phyloP scores from a whole-genome alignment of 2,329 filamentous ascomycete species.

The Hypoxylon rubiginosum region DNA sequence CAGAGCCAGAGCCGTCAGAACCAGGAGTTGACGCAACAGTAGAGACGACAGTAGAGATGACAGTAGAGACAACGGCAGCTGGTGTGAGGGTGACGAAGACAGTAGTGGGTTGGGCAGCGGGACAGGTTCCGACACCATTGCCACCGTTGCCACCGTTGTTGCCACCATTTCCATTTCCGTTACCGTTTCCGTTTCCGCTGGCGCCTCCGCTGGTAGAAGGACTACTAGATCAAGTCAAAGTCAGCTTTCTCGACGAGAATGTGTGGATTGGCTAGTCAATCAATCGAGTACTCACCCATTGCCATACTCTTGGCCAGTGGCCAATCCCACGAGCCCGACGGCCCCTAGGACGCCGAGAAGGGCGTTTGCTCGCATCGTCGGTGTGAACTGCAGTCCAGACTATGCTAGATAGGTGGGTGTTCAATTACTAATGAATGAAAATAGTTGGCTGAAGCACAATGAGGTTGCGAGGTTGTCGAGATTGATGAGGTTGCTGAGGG shows the following conservation, averaged over 20 bases:
- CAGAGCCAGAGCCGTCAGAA: slow-evolving; percentile 40
- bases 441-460: slow-evolving; percentile 28
- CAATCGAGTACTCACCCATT: slow-evolving; percentile 44
- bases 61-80: slow-evolving; percentile 50
- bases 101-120: slow-evolving; percentile 57
- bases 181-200: slow-evolving; percentile 29
- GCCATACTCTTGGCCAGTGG: slow-evolving; percentile 47
- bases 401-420: slow-evolving; percentile 29
- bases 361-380: slow-evolving; percentile 47
- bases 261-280: slow-evolving; percentile 10
- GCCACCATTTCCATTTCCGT: slow-evolving; percentile 13
- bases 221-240: slow-evolving; percentile 12
- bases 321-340: slow-evolving; percentile 43
- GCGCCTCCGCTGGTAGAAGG: slow-evolving; percentile 33
- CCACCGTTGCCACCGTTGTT: slow-evolving; percentile 30
- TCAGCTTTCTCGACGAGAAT: slow-evolving; percentile 15
- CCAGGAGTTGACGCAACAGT: slow-evolving; percentile 40
- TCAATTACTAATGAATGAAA: slow-evolving; percentile 42
- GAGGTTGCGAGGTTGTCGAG: slow-evolving; percentile 5
- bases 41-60: slow-evolving; percentile 51
- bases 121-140: slow-evolving; percentile 55
- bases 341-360: slow-evolving; percentile 46
- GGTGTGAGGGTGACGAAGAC: slow-evolving; percentile 64
- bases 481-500: slow-evolving; percentile 4
- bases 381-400: slow-evolving; percentile 26